Conservation (phyloP, 768 basidiomycete species). For the Hydnomerulius pinastri region DNA sequence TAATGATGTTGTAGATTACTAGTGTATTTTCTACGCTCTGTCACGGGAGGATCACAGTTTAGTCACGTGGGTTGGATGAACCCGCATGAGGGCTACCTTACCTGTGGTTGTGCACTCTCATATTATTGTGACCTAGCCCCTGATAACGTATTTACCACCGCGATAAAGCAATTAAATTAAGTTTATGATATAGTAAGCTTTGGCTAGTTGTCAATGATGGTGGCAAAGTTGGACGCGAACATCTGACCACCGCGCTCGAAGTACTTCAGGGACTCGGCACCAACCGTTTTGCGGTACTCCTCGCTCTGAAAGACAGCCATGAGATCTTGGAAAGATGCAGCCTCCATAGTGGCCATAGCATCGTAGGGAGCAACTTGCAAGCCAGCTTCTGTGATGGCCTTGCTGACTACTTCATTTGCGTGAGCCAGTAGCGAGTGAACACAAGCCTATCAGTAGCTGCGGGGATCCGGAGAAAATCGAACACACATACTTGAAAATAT, state of each 20-base stretch:
- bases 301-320: constrained; percentile 22
- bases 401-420: constrained; percentile 9
- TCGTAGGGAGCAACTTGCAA: constrained; percentile 23
- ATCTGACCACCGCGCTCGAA: constrained; percentile 12
- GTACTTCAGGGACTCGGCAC: constrained; percentile 4
- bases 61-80: too few species aligned
- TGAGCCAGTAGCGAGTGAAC: constrained; percentile 21
- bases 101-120: too few species aligned
- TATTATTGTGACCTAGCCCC: too few species aligned
- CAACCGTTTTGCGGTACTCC: constrained; percentile 7
- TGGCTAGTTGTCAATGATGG: constrained; percentile 12
- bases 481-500: constrained; percentile 35
- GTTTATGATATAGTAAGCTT: too few species aligned
- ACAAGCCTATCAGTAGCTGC: not conserved
- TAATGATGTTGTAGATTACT: too few species aligned
- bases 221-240: constrained; percentile 13
- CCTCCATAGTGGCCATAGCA: constrained; percentile 35
- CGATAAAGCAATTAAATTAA: too few species aligned
- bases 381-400: constrained; percentile 11
- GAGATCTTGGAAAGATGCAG: constrained; percentile 34
- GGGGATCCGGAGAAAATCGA: not conserved
- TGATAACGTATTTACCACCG: too few species aligned
- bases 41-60: too few species aligned
- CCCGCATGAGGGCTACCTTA: too few species aligned
- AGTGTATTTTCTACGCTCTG: too few species aligned